Base-by-base conservation (phyloP, 495 filamentous ascomycete genomes). In the Penicillium antarcticum region DNA sequence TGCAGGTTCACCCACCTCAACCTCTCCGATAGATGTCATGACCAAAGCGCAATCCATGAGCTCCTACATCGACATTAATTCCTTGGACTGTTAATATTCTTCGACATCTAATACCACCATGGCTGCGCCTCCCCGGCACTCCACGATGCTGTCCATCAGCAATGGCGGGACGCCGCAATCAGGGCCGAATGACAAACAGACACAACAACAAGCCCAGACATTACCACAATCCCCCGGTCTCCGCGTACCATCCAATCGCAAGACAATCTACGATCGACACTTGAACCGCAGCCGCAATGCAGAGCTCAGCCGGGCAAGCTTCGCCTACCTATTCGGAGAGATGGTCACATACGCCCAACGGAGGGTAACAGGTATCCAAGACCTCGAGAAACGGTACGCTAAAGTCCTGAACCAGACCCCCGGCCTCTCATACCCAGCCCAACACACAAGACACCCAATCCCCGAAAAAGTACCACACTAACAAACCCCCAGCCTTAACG, bases 191-290 rank as follows among this genome's bases (percentile, higher is more conserved):
- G 70, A 73, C 13, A 69, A 66, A 29, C 62, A 63, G 42, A 18
- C 48, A 37, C 45, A 52, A 29, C 68, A 68, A 18, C 63, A 66
- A 34, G 41, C 58, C 33, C 57, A 75, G 71, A 65, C 62, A 48
- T 46, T 67, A 56, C 65, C 72, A 52, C 57, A 66, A 19, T 66
- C 75, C 38, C 68, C 82, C 8, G 89, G 87, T n/a, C 87, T 98
- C 42, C 87, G 91, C 52, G 89, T 95, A 59, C 91, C 94, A n/a
- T 87, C 88, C 21, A 94, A 87, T 65, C 89, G 89, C 71, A 97
- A 97, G 71, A 96, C 91, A 42, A 97, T 99, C 71, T 99, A 97
- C 72, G 90, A 97, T 79, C 83, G 95, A 47, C 89, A 95, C 53
- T 77, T 97, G 40, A 95, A 95, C 68, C 87, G 94, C 45, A 88